Evolutionary conservation across 257 asterid species (phyloP).

Genomic region (Salvia splendens): DNA sequence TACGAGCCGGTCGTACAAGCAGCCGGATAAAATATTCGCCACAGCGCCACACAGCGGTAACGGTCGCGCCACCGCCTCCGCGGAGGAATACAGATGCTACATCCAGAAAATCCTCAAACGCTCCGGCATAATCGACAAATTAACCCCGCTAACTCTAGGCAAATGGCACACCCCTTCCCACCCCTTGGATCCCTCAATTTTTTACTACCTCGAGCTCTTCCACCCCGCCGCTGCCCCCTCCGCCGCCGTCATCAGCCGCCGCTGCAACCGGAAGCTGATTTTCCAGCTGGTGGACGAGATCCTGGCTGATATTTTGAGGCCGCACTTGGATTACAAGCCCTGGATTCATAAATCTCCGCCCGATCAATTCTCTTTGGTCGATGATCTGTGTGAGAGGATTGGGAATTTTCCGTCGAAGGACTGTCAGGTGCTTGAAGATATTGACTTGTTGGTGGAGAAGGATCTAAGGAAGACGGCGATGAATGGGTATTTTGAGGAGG

Average conservation of each 20-base stretch:
- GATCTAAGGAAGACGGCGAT: constrained; percentile 39
- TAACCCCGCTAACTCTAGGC: constrained; percentile 44
- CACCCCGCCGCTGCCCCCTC: constrained; percentile 36
- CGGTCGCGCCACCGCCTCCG: no score
- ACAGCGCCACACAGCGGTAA: constrained; percentile 37
- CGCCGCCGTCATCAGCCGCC: constrained; percentile 33
- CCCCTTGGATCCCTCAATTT: constrained; percentile 82
- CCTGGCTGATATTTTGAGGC: constrained; percentile 46
- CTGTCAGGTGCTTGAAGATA: constrained; percentile 68
- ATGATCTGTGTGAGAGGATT: constrained; percentile 46
- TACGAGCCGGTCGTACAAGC: constrained; percentile 61
- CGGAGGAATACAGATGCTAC: constrained; percentile 45
- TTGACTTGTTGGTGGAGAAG: constrained; percentile 54
- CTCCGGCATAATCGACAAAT: constrained; percentile 44
- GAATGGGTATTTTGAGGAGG: constrained; percentile 36
- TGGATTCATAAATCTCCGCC: neutral
- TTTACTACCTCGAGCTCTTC: constrained; percentile 75
- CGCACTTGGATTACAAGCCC: constrained; percentile 33
- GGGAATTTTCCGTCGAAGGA: constrained; percentile 52
- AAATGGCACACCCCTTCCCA: constrained; percentile 60
- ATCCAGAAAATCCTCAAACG: constrained; percentile 65
- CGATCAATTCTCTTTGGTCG: constrained; percentile 26
- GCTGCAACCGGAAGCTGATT: constrained; percentile 63
- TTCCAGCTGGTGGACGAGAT: constrained; percentile 77
- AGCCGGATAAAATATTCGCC: constrained; percentile 31